Base-by-base conservation (phyloP, 2,329 filamentous ascomycete species). In the Calonectria ilicicola region DNA sequence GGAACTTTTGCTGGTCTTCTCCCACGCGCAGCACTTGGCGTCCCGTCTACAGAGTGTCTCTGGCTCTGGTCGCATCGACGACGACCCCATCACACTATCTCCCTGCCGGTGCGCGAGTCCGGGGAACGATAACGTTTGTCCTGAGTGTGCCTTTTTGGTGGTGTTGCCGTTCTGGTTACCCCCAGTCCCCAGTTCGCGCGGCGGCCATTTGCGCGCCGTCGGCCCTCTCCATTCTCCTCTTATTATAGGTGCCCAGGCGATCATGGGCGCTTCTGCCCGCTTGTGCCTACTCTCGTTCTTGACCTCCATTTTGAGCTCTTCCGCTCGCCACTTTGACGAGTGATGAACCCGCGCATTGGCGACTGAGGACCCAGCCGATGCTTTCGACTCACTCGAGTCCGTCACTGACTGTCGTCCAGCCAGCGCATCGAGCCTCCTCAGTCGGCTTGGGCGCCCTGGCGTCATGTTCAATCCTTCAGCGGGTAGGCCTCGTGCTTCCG, bases 1-100 rank as follows among this genome's bases (percentile, higher is more conserved):
- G 83, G 82, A 82, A 84, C 83, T 85, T 84, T 84, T 84, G 83
- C 82, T 81, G 79, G 79, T 79, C 78, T 75, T 79, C 81, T 79
- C 79, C 79, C 79, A 78, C 79, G 76, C 81, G 75, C 77, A 80
- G 81, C 79, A 78, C 82, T 83, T 83, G 83, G 79, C 80, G 74
- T 78, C 75, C 79, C 75, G 71, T 74, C 74, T 74, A 65, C 74
- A 69, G 73, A 70, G 68, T 69, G 65, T 75, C 75, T 73, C 76
- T 74, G 72, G 74, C 76, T 74, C 47, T 75, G 73, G 53, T 75
- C 71, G 70, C 75, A 69, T 74, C 53, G 32, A 70, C 71, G 64
- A 78, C 72, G 74, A 75, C 73, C 80, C 80, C 80, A 80, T 80
- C 78, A 80, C 69, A 77, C 53, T 81, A 77, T 80, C 79, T 77